A percentile compares a stretch with the other conserved stretches of the same genome.
phyloP scores from a whole-genome alignment of 2,329 filamentous ascomycete species.

The Tolypocladium nubicola region DNA sequence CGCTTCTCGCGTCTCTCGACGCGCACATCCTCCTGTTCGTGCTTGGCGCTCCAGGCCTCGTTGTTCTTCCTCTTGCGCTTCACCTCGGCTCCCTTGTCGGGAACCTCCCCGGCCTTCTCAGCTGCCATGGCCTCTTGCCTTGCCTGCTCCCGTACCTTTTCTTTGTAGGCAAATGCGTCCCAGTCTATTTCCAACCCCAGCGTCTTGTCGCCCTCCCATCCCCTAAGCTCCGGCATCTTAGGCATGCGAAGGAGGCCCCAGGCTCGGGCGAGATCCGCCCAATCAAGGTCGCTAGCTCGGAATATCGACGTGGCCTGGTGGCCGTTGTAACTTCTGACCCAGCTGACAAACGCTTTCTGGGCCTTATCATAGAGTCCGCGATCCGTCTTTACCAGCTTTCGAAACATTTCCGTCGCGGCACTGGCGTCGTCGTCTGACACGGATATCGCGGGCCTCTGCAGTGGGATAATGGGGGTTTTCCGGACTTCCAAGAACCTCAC shows the following conservation, averaged over 20 bases:
- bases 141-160: constrained; percentile 58
- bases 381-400: constrained; percentile 41
- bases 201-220: constrained; percentile 57
- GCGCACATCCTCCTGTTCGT: constrained; percentile 54
- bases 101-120: constrained; percentile 26
- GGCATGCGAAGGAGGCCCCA: constrained; percentile 85
- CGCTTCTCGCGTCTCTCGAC: constrained; percentile 54
- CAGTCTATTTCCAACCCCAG: constrained; percentile 56
- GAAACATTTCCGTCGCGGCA: constrained; percentile 47
- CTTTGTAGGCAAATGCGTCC: constrained; percentile 58
- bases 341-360: constrained; percentile 85
- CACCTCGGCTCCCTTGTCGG: constrained; percentile 28
- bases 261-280: constrained; percentile 66
- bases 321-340: constrained; percentile 83
- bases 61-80: constrained; percentile 51
- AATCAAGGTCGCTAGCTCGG: constrained; percentile 69
- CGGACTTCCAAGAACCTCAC: constrained; percentile 76
- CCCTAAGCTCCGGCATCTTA: constrained; percentile 83
- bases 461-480: constrained; percentile 67
- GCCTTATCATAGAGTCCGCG: constrained; percentile 70
- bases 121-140: constrained; percentile 46
- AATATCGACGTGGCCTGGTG: constrained; percentile 91
- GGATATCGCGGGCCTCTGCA: constrained; percentile 45
- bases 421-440: constrained; percentile 53
- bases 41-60: constrained; percentile 63